Evolutionary conservation across 352 stramenopile species (phyloP), one percentile per base, ranked within the genome.

Genomic region (Globisporangium megalacanthum): DNA sequence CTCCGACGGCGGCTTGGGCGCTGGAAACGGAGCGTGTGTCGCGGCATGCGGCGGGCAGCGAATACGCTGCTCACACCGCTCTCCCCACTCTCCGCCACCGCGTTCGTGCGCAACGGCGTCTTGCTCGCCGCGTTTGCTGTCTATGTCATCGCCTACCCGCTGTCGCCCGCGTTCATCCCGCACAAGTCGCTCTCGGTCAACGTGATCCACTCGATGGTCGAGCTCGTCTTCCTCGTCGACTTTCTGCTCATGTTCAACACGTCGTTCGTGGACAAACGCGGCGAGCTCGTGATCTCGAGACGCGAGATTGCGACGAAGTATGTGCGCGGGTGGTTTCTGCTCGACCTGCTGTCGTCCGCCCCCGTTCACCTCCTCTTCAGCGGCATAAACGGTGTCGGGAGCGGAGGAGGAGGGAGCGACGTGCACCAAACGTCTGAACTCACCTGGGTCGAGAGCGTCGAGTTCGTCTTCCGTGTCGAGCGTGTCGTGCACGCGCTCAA

Each of bases 191-290:
- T 31, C 22, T 49, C 11, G 31, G 52, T 14, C 42, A 3, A 49
- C 1, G 20, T 14, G 0, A 3, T 60, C 2, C 50, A 71, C 17
- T 4, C 53, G 7, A 20, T 36, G 20, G 52, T 68, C 2, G 55
- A 58, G 6, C 31, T 70, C 17, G 2, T 70, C 4, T 46, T 69
- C 11, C 37, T 67, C 13, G 13, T 75, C 15, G 64, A 77, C 11
- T 55, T 71, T 9, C 10, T 72, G 46, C 22, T 75, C 20, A 59
- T 54, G 10, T 62, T 81, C 20, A 68, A 75, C 56, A 78, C 69
- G 13, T 57, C 64, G 9, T 78, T 70, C 44, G 17, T 68, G 11
- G 66, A 68, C 20, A 62, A 64, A 36, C 63, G 61, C 6, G 61
- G 64, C 7, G 56, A 47, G 2, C 22, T 78, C 11, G 52, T 77